Evolutionary conservation across 2,329 filamentous ascomycete species (phyloP).

Genomic region (Aspergillus puulaauensis): DNA sequence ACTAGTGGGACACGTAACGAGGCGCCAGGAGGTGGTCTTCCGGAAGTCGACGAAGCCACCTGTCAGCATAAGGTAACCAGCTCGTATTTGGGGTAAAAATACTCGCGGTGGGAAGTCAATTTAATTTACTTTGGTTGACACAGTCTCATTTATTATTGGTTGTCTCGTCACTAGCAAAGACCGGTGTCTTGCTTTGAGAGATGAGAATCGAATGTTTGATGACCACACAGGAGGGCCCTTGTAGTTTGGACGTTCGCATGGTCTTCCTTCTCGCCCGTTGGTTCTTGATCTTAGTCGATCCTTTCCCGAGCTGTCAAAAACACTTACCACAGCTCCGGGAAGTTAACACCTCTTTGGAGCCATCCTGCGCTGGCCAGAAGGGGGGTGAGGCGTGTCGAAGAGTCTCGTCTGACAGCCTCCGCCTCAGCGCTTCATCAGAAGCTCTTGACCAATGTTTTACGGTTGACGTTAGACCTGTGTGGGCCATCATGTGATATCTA

Average conservation of each 20-base stretch:
- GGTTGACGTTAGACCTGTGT: slow-evolving; percentile 11
- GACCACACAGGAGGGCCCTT: not conserved
- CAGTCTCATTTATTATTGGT: not conserved
- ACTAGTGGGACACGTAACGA: slow-evolving; percentile 7
- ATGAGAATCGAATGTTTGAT: not conserved
- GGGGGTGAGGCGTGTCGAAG: slow-evolving; percentile 15
- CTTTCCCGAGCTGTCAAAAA: slow-evolving; percentile 18
- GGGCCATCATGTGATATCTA: slow-evolving; percentile 18
- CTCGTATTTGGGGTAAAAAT: not conserved
- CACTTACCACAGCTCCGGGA: slow-evolving; percentile 1
- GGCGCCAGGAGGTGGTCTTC: not conserved
- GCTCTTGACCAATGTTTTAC: slow-evolving; percentile 17
- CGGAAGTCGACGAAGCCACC: not conserved
- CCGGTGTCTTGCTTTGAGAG: not conserved
- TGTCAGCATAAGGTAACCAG: not conserved
- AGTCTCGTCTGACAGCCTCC: slow-evolving; percentile 17
- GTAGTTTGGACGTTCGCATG: slow-evolving; percentile 2
- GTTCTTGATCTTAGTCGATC: slow-evolving; percentile 22
- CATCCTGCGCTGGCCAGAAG: slow-evolving; percentile 6
- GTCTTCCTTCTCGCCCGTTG: not conserved
- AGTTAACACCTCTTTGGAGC: slow-evolving; percentile 1
- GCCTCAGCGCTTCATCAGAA: slow-evolving; percentile 13
- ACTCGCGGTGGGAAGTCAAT: slow-evolving; percentile 1
- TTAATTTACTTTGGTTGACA: slow-evolving; percentile 7
- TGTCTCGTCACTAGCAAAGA: not conserved